Percentiles rank a stretch among this genome's conserved stretches.
These are phyloP conservation scores for Trypanosoma platydactyli DNA, from an alignment of 208 protist species.

Conservation along the genomic window DNA sequence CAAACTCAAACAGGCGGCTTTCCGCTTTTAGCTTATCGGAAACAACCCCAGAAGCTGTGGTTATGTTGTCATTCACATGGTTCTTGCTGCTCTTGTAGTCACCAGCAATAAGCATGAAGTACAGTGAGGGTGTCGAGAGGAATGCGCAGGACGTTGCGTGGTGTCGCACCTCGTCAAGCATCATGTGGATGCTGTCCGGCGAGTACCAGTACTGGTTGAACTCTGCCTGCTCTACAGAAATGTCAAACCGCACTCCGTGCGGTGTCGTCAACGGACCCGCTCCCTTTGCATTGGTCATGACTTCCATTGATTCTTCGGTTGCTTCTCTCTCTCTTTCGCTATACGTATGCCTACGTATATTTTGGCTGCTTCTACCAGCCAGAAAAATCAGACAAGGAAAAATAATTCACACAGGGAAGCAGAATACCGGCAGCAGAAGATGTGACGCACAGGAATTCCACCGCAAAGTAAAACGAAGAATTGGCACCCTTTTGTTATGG, in stretches of 20 bases:
- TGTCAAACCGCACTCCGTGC: conserved; percentile 16
- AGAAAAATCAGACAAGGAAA: too few relatives aligned
- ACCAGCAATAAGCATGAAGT: conserved; percentile 67
- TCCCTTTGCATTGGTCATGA: too few relatives aligned
- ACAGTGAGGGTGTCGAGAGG: conserved; percentile 90
- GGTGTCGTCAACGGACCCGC: background rate
- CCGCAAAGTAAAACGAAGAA: too few relatives aligned
- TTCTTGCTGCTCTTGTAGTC: conserved; percentile 25
- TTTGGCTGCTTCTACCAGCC: too few relatives aligned
- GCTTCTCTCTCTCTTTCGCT: too few relatives aligned
- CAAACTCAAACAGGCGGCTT: conserved; percentile 87
- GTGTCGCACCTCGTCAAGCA: conserved; percentile 71
- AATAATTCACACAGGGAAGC: too few relatives aligned
- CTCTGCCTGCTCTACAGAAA: conserved; percentile 50
- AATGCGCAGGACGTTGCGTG: conserved; percentile 80
- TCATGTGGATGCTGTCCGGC: conserved; percentile 58
- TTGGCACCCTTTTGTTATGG: too few relatives aligned
- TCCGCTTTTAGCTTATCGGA: conserved; percentile 30
- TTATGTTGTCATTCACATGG: conserved; percentile 6
- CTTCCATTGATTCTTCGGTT: too few relatives aligned
- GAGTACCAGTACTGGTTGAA: conserved; percentile 96
- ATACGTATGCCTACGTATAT: too few relatives aligned
- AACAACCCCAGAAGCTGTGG: background rate
- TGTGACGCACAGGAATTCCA: too few relatives aligned
- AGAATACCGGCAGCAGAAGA: too few relatives aligned